Conservation (phyloP, 1,139 yeast genomes). For the Magnusiomyces suaveolens region DNA sequence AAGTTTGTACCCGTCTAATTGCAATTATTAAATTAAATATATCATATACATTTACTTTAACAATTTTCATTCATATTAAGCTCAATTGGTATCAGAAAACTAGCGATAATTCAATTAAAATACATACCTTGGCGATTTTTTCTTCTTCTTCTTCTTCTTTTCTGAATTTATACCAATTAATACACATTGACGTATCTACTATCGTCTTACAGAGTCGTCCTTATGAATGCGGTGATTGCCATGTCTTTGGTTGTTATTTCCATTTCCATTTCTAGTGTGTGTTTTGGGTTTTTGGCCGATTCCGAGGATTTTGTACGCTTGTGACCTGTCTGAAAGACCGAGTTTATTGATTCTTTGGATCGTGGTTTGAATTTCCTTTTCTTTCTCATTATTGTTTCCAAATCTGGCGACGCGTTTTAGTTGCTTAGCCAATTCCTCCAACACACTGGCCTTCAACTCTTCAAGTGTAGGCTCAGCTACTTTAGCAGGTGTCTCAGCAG, state of each 20-base stretch:
- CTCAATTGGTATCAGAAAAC: too few relatives aligned
- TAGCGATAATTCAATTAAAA: too few relatives aligned
- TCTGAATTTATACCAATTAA: too few relatives aligned
- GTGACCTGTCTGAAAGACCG: slow-evolving; percentile 46
- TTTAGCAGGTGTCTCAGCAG: slow-evolving; percentile 10
- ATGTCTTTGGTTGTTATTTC: neutral
- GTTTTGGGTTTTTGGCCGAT: neutral
- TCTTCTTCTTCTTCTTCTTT: too few relatives aligned
- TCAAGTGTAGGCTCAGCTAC: slow-evolving; percentile 5
- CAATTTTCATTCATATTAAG: too few relatives aligned
- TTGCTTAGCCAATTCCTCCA: slow-evolving; percentile 58
- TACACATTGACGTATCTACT: neutral
- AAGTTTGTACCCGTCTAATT: too few relatives aligned
- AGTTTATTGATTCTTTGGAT: slow-evolving; percentile 70
- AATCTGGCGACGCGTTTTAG: slow-evolving; percentile 68
- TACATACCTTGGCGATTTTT: too few relatives aligned
- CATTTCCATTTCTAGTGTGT: neutral
- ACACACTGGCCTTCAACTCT: slow-evolving; percentile 39
- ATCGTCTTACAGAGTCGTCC: neutral
- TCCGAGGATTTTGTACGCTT: slow-evolving; percentile 4
- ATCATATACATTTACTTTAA: too few relatives aligned
- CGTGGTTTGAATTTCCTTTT: slow-evolving; percentile 29
- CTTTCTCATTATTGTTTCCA: slow-evolving; percentile 48
- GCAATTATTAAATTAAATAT: too few relatives aligned
- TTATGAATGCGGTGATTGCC: neutral